Percentiles rank a stretch among this genome's conserved stretches.
Conservation (phyloP, 331 rosid genomes). For the Malus hybrid region DNA sequence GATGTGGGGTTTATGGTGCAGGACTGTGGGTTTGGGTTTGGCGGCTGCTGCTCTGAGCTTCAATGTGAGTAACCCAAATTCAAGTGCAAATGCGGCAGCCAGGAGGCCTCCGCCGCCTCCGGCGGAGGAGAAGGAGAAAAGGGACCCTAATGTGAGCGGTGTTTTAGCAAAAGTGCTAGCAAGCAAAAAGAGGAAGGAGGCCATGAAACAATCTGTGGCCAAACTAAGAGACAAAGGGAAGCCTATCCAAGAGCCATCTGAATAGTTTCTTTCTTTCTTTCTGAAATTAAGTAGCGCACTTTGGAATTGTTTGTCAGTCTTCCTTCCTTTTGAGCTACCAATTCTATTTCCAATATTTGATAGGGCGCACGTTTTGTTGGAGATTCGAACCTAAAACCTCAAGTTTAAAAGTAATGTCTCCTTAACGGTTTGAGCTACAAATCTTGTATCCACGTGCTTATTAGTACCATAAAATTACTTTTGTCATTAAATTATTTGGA, state of each 20-base stretch:
- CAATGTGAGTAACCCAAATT: constrained; percentile 26
- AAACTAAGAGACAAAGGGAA: constrained; percentile 64
- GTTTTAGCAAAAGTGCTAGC: constrained; percentile 78
- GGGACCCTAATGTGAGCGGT: constrained; percentile 75
- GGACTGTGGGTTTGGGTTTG: constrained; percentile 44
- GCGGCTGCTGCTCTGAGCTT: constrained; percentile 35
- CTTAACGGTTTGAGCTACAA: too few relatives aligned
- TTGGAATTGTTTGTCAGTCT: neutral
- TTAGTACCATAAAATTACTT: too few relatives aligned
- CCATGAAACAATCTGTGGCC: constrained; percentile 55
- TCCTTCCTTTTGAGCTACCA: too few relatives aligned
- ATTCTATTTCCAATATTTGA: too few relatives aligned
- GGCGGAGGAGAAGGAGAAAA: constrained; percentile 40
- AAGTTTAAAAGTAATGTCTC: too few relatives aligned
- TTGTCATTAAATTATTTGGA: too few relatives aligned
- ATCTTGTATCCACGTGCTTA: too few relatives aligned
- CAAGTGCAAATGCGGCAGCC: constrained; percentile 55
- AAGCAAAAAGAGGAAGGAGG: constrained; percentile 86
- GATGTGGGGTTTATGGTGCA: constrained; percentile 16
- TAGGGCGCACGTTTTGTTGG: too few relatives aligned
- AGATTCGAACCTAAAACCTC: too few relatives aligned
- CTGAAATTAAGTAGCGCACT: too few relatives aligned
- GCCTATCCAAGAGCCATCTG: constrained; percentile 4
- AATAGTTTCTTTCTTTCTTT: neutral
- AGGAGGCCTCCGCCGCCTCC: constrained; percentile 75